Evolutionary conservation across 208 protist species (phyloP).

Genomic region (Trypanosoma melophagium): DNA sequence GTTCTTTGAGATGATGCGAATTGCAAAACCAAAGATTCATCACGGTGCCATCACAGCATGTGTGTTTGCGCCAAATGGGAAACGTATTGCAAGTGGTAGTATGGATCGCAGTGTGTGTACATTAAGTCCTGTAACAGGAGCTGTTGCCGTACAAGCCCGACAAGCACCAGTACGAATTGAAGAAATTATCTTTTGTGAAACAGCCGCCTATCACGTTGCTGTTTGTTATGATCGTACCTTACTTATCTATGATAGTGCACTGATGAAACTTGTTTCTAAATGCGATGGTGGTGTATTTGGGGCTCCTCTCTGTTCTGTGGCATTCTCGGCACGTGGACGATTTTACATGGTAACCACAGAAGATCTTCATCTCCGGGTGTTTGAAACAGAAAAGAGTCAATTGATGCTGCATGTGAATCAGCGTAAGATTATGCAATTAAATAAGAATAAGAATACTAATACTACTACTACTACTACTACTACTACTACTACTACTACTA

Average conservation of each 20-base stretch:
- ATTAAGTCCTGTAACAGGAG: conserved; percentile 38
- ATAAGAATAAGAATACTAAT: neutral
- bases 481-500: too few species aligned
- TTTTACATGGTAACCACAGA: conserved; percentile 68
- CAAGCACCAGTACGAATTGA: conserved; percentile 36
- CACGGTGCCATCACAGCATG: conserved; percentile 42
- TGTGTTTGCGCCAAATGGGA: conserved; percentile 41
- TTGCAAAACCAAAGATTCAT: conserved; percentile 34
- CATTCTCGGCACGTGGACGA: conserved; percentile 71
- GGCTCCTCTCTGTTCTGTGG: conserved; percentile 47
- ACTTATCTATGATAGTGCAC: conserved; percentile 68
- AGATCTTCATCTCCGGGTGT: conserved; percentile 61
- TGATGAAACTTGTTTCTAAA: conserved; percentile 61
- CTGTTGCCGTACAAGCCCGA: conserved; percentile 35
- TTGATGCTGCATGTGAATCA: conserved; percentile 43
- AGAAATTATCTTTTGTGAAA: conserved; percentile 36
- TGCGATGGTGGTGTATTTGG: conserved; percentile 49
- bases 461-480: too few species aligned
- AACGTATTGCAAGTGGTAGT: conserved; percentile 49
- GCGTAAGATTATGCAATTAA: conserved; percentile 30
- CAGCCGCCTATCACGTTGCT: conserved; percentile 63
- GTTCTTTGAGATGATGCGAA: conserved; percentile 26
- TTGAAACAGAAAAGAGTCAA: conserved; percentile 61
- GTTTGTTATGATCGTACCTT: conserved; percentile 67
- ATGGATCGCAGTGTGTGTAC: conserved; percentile 59